Conservation (phyloP, 805 yeast genomes). For the Candida nitratophila region DNA sequence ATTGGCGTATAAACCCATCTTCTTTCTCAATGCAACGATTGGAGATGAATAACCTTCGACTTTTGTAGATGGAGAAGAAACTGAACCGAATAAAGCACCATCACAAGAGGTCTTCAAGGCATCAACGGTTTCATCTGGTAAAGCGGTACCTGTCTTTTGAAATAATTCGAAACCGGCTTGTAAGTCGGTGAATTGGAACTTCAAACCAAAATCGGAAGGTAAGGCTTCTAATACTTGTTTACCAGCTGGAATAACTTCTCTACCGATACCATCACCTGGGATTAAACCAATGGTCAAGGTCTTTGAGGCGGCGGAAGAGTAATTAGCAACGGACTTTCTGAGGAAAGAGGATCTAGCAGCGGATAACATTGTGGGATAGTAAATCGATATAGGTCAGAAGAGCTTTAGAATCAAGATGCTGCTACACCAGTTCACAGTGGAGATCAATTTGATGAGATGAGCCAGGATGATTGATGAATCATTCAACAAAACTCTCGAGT, state of each 20-base stretch:
- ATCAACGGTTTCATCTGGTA: slow-evolving; percentile 88
- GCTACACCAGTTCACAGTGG: too few species aligned
- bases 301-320: slow-evolving; percentile 32
- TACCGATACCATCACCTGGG: slow-evolving; percentile 98
- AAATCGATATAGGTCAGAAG: neutral
- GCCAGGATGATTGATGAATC: neutral
- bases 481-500: neutral
- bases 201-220: slow-evolving; percentile 66
- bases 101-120: slow-evolving; percentile 76
- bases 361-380: neutral
- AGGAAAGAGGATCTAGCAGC: neutral
- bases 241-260: slow-evolving; percentile 97
- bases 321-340: slow-evolving; percentile 7
- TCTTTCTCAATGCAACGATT: slow-evolving; percentile 96
- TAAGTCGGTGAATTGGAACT: slow-evolving; percentile 80
- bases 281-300: slow-evolving; percentile 61
- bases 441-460: too few species aligned
- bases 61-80: slow-evolving; percentile 87
- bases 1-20: slow-evolving; percentile 89
- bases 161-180: slow-evolving; percentile 94
- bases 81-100: slow-evolving; percentile 98
- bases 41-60: slow-evolving; percentile 98
- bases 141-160: slow-evolving; percentile 90
- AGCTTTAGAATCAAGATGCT: neutral
- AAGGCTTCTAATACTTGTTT: slow-evolving; percentile 77